Percentiles rank a stretch among this genome's conserved stretches.
phyloP scores from a whole-genome alignment of 495 filamentous ascomycete genomes.

The Talaromyces stipitatus region DNA sequence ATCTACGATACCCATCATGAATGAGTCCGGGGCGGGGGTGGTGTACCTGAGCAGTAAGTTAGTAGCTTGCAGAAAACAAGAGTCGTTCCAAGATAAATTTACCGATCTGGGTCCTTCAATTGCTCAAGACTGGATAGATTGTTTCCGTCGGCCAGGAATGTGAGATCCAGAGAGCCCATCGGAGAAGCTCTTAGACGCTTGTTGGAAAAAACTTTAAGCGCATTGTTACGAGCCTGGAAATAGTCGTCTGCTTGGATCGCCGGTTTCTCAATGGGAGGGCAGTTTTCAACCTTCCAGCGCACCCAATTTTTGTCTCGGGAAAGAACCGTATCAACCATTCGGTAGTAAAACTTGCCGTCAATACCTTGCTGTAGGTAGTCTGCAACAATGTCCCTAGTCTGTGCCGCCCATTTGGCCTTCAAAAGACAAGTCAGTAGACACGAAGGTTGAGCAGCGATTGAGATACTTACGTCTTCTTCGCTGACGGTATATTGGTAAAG shows the following conservation, averaged over 20 bases:
- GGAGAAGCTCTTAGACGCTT: conserved; percentile 59
- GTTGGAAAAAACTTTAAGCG: conserved; percentile 54
- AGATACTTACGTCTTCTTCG: conserved; percentile 67
- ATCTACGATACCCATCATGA: conserved; percentile 54
- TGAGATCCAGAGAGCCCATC: conserved; percentile 64
- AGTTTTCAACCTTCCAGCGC: conserved; percentile 92
- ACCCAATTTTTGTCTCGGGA: conserved; percentile 97
- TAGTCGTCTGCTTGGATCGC: conserved; percentile 59
- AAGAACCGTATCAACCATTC: conserved; percentile 92
- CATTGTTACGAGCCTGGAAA: conserved; percentile 54
- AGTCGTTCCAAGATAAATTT: conserved; percentile 5
- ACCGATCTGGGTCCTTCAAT: conserved; percentile 52
- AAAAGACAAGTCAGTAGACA: conserved; percentile 22
- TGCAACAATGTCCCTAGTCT: conserved; percentile 65
- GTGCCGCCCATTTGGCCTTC: conserved; percentile 64
- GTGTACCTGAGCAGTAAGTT: conserved; percentile 26
- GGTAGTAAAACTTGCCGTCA: conserved; percentile 80
- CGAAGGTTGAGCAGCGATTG: conserved; percentile 2
- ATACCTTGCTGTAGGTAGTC: conserved; percentile 66
- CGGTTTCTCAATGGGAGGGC: conserved; percentile 73
- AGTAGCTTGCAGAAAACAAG: neutral
- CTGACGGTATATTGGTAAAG: conserved; percentile 68
- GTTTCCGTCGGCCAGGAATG: conserved; percentile 63
- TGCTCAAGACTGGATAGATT: conserved; percentile 45
- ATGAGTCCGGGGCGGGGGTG: conserved; percentile 47